Evolutionary conservation across 2,329 filamentous ascomycete genomes (phyloP).

Genomic region (Diplodia corticola): DNA sequence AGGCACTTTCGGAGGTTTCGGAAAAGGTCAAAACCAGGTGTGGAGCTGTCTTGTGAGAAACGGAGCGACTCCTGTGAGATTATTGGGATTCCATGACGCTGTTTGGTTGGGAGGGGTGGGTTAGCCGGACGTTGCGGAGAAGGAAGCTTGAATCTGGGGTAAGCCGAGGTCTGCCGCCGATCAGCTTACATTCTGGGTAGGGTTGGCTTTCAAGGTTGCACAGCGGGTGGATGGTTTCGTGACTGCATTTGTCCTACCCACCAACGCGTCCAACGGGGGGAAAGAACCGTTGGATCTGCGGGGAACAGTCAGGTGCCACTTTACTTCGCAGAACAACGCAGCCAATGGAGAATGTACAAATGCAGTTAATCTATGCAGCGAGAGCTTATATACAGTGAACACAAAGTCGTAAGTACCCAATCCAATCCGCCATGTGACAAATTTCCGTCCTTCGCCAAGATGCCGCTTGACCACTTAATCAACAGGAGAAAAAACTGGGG

Average conservation of each 20-base stretch:
- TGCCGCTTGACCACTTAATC: neutral
- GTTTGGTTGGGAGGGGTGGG: neutral
- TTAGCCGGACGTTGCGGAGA: neutral
- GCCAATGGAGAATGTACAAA: neutral
- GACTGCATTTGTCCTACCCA: neutral
- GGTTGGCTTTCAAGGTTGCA: neutral
- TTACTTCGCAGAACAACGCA: neutral
- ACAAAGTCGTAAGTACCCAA: neutral
- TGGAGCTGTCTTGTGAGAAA: neutral
- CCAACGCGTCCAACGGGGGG: neutral
- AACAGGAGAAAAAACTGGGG: neutral
- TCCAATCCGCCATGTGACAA: neutral
- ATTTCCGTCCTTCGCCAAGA: neutral
- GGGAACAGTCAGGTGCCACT: neutral
- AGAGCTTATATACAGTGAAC: neutral
- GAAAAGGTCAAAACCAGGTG: too few relatives aligned
- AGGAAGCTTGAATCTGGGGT: conserved; percentile 8
- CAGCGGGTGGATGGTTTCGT: neutral
- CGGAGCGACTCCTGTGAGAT: neutral
- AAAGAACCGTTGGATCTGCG: neutral
- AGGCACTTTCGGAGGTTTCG: neutral
- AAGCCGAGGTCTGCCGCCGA: conserved; percentile 14
- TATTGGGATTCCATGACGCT: neutral
- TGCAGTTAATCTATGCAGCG: neutral
- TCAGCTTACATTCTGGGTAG: neutral